phyloP scores from a whole-genome alignment of 345 rosid species.

The Pistacia vera region DNA sequence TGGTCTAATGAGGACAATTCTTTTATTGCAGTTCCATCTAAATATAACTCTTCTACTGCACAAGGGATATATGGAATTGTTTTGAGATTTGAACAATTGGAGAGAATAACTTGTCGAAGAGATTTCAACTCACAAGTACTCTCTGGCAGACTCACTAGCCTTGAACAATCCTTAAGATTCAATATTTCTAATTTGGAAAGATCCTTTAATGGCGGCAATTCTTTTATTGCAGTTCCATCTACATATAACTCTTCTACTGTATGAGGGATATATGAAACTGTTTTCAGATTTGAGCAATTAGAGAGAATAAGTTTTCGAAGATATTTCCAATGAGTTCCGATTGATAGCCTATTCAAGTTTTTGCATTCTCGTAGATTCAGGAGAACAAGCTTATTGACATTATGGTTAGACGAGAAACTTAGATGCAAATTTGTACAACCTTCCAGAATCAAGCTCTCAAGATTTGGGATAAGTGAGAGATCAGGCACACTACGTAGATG shows the following conservation, averaged over 20 bases:
- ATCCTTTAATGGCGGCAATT: too few relatives aligned
- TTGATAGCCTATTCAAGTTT: conserved; percentile 17
- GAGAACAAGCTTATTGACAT: neutral
- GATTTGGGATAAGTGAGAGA: neutral
- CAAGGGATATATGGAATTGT: too few relatives aligned
- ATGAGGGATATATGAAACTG: neutral
- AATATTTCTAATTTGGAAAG: too few relatives aligned
- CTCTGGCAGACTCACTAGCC: too few relatives aligned
- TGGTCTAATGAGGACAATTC: too few relatives aligned
- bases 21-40: too few relatives aligned
- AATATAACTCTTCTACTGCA: too few relatives aligned
- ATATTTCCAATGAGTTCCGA: neutral
- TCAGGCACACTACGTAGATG: neutral
- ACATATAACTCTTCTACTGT: neutral
- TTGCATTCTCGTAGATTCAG: conserved; percentile 19
- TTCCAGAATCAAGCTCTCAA: neutral
- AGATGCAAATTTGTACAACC: neutral
- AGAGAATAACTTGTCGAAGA: too few relatives aligned
- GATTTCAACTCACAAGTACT: too few relatives aligned
- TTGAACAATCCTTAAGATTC: too few relatives aligned
- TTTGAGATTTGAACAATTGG: too few relatives aligned
- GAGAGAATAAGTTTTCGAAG: neutral
- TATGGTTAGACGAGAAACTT: neutral
- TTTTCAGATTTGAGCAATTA: neutral
- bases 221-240: too few relatives aligned